These are phyloP conservation scores for Kalaharituber pfeilii DNA, from an alignment of 2,329 filamentous ascomycete genomes.

Conservation along the genomic window DNA sequence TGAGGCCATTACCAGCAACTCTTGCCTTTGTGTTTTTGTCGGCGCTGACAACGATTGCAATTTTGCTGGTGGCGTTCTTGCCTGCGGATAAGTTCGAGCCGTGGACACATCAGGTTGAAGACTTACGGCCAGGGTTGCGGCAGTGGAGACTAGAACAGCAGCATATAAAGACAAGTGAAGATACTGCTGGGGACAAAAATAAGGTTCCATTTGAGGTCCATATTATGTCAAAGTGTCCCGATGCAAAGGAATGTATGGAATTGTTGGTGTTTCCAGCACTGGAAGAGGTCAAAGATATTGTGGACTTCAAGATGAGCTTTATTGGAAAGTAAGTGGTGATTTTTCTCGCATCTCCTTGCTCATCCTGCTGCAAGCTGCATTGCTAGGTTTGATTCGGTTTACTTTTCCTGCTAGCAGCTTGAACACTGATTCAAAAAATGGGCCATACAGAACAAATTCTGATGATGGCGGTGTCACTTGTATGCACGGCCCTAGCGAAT, in stretches of 20 bases:
- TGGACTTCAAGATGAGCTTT: conserved; percentile 79
- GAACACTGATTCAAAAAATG: conserved; percentile 34
- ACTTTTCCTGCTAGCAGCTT: conserved; percentile 1
- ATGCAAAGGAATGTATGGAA: conserved; percentile 67
- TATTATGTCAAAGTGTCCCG: conserved; percentile 95
- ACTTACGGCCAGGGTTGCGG: not conserved
- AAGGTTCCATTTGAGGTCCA: conserved; percentile 71
- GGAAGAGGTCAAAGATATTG: conserved; percentile 62
- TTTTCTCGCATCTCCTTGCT: conserved; percentile 24
- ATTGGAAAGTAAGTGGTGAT: conserved; percentile 52
- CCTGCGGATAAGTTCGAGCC: conserved; percentile 2
- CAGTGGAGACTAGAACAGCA: not conserved
- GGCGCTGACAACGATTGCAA: too few relatives aligned
- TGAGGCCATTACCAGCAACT: too few relatives aligned
- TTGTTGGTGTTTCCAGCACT: conserved; percentile 72
- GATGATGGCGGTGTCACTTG: conserved; percentile 70
- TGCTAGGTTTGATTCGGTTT: too few relatives aligned
- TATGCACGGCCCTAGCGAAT: conserved; percentile 78
- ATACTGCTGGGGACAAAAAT: not conserved
- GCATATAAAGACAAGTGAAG: not conserved
- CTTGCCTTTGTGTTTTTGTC: too few relatives aligned
- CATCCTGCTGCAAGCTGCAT: conserved; percentile 2
- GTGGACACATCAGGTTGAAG: not conserved
- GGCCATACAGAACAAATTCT: conserved; percentile 27
- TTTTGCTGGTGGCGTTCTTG: conserved; percentile 4